A percentile compares a stretch with the other conserved stretches of the same genome.
Conservation (phyloP, 1,139 yeast genomes). For the Spathaspora sp. region DNA sequence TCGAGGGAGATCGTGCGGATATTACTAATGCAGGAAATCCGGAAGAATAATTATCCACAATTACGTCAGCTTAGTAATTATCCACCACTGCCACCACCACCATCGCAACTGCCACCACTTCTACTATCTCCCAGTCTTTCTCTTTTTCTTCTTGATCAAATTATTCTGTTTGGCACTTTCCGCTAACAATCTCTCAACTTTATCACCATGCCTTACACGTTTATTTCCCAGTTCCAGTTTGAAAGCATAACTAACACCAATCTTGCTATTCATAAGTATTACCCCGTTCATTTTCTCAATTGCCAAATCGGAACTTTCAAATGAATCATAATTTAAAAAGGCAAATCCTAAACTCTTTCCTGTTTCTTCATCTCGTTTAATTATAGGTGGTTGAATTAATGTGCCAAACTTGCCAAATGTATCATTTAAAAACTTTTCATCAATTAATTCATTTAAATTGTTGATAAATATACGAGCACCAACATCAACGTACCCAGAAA, state of each 20-base stretch:
- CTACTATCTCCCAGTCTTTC: slow-evolving; percentile 1
- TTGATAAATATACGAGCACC: slow-evolving; percentile 80
- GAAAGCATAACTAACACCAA: slow-evolving; percentile 68
- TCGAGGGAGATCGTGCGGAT: neutral
- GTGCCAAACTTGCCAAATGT: slow-evolving; percentile 75
- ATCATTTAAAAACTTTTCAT: slow-evolving; percentile 53
- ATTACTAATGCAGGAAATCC: neutral
- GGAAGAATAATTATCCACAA: neutral
- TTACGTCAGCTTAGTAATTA: neutral
- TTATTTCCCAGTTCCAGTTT: slow-evolving; percentile 50
- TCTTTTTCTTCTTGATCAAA: slow-evolving; percentile 10
- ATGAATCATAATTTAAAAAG: slow-evolving; percentile 57
- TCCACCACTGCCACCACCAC: neutral
- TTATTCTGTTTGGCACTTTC: slow-evolving; percentile 55
- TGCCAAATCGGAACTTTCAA: slow-evolving; percentile 72
- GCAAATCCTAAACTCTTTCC: slow-evolving; percentile 66
- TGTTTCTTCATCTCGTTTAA: slow-evolving; percentile 49
- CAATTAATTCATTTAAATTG: slow-evolving; percentile 69
- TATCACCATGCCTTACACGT: slow-evolving; percentile 72
- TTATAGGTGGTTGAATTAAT: slow-evolving; percentile 49
- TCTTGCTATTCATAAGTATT: slow-evolving; percentile 63
- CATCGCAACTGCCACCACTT: neutral
- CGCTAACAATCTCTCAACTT: slow-evolving; percentile 71
- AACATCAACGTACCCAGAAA: slow-evolving; percentile 39
- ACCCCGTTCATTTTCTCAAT: slow-evolving; percentile 68